A percentile compares a stretch with the other conserved stretches of the same genome.
phyloP scores from a whole-genome alignment of 768 basidiomycete species.

The Pleurotus tuoliensis region DNA sequence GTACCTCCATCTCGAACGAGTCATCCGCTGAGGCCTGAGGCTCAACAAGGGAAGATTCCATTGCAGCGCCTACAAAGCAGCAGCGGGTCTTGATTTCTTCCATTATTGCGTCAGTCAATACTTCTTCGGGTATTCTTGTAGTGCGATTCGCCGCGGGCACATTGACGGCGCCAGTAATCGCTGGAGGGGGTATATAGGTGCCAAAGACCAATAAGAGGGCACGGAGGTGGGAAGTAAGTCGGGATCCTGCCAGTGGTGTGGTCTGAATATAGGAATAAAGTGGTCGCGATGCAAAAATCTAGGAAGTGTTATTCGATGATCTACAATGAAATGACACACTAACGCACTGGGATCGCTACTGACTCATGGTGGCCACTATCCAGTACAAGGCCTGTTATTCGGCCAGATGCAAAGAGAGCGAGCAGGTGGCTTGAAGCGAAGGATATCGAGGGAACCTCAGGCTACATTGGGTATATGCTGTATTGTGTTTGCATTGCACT shows the following conservation, averaged over 20 bases:
- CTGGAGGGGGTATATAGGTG: slow-evolving; percentile 77
- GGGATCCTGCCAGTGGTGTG: slow-evolving; percentile 83
- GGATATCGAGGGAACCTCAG: slow-evolving; percentile 88
- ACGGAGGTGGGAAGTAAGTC: slow-evolving; percentile 76
- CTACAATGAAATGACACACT: background rate
- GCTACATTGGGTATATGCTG: background rate
- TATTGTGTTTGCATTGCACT: slow-evolving; percentile 11
- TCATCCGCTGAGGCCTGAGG: slow-evolving; percentile 30
- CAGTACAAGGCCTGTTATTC: slow-evolving; percentile 90
- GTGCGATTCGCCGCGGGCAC: slow-evolving; percentile 60
- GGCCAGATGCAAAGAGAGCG: slow-evolving; percentile 78
- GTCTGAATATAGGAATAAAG: slow-evolving; percentile 79
- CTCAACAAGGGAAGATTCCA: slow-evolving; percentile 36
- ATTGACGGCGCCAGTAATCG: slow-evolving; percentile 60
- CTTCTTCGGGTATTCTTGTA: slow-evolving; percentile 69
- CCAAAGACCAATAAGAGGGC: slow-evolving; percentile 81
- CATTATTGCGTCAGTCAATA: slow-evolving; percentile 76
- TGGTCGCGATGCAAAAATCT: slow-evolving; percentile 91
- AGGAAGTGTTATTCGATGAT: background rate
- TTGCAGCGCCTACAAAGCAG: slow-evolving; percentile 76
- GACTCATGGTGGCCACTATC: slow-evolving; percentile 94
- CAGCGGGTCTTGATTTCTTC: slow-evolving; percentile 89
- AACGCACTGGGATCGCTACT: slow-evolving; percentile 76
- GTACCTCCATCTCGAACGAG: slow-evolving; percentile 35
- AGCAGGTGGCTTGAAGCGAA: slow-evolving; percentile 89